Percentiles rank a stretch among this genome's conserved stretches.
These are phyloP conservation scores for Thamnidium elegans DNA, from an alignment of 192 early-diverging fungal genomes.

Conservation along the genomic window DNA sequence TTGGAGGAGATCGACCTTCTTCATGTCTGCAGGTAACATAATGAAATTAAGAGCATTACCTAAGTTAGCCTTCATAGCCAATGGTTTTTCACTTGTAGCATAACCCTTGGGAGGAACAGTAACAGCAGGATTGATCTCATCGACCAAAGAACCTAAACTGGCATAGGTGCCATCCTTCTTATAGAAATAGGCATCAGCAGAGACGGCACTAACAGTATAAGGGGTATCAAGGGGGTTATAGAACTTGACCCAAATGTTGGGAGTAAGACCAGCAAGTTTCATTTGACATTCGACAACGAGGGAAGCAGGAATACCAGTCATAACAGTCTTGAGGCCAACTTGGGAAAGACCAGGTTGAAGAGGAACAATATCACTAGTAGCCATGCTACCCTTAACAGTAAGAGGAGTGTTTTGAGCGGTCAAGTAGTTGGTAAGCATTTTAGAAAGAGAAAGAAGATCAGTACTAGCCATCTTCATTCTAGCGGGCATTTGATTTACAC, in stretches of 20 bases:
- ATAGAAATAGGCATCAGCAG: constrained; percentile 9
- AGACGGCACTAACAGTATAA: constrained; percentile 16
- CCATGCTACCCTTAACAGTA: constrained; percentile 34
- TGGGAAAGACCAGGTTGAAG: constrained; percentile 42
- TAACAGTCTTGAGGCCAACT: constrained; percentile 35
- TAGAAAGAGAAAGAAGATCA: constrained; percentile 27
- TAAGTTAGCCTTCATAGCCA: constrained; percentile 2
- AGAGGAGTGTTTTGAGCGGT: constrained; percentile 34
- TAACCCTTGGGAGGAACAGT: constrained; percentile 19
- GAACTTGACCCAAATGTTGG: constrained; percentile 17
- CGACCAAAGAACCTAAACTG: constrained; percentile 10
- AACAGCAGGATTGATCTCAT: constrained; percentile 1
- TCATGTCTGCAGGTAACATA: background rate
- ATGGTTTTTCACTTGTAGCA: background rate
- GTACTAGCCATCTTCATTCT: constrained; percentile 37
- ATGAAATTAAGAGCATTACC: background rate
- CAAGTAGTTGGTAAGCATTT: constrained; percentile 43
- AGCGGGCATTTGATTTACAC: constrained; percentile 41
- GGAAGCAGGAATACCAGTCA: constrained; percentile 44
- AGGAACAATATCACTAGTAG: constrained; percentile 42
- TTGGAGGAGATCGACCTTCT: constrained; percentile 18
- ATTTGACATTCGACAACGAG: constrained; percentile 33
- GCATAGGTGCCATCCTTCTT: background rate
- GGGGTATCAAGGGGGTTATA: constrained; percentile 27
- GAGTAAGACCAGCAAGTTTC: background rate